phyloP scores from a whole-genome alignment of 108 stramenopile species.

The Epipyxis sp. region DNA sequence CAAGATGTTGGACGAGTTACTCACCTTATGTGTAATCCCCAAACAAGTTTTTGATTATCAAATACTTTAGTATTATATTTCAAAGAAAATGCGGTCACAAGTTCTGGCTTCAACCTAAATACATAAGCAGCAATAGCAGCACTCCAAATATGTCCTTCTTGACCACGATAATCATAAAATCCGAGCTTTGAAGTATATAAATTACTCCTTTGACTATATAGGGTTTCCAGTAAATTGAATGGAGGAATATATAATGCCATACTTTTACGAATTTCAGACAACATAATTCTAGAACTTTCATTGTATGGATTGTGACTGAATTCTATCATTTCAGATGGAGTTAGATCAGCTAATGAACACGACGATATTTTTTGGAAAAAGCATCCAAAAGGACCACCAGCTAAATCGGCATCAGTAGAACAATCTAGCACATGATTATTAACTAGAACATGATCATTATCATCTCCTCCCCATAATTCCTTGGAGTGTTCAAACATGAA shows the following conservation, averaged over 20 bases:
- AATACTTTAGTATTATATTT: background rate
- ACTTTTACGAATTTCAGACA: background rate
- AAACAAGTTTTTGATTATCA: too few species aligned
- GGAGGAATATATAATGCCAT: constrained; percentile 5
- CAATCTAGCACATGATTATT: background rate
- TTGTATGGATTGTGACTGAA: constrained; percentile 4
- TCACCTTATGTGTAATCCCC: too few species aligned
- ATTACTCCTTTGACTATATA: background rate
- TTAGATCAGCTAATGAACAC: constrained; percentile 24
- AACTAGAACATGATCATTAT: background rate
- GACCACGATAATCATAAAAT: background rate
- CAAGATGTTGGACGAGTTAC: too few species aligned
- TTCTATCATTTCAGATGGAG: constrained; percentile 1
- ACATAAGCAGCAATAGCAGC: constrained; percentile 20
- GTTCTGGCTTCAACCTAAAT: constrained; percentile 13
- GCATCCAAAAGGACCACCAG: constrained; percentile 11
- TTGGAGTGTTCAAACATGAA: constrained; percentile 24
- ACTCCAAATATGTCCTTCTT: background rate
- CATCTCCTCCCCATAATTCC: background rate
- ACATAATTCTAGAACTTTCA: background rate
- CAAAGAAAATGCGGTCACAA: background rate
- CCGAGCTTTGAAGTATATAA: too few species aligned
- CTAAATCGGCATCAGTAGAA: background rate
- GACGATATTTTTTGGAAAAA: constrained; percentile 18
- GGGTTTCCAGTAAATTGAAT: background rate